phyloP scores from a whole-genome alignment of 1,139 yeast species.

The Arxiozyma slooffiae region DNA sequence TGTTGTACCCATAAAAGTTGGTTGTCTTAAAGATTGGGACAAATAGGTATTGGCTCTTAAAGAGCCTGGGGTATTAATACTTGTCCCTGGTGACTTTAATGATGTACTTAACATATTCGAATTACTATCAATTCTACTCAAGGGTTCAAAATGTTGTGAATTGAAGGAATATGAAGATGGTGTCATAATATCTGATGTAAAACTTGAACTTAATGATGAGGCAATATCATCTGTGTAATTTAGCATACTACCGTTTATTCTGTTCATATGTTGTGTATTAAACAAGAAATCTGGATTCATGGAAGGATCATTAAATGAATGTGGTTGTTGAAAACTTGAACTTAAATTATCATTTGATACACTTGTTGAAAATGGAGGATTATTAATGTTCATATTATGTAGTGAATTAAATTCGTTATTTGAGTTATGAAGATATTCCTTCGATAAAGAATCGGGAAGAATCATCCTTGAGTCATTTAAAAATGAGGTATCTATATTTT shows the following conservation, averaged over 20 bases:
- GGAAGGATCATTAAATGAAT: slow-evolving; percentile 3
- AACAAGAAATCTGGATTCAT: slow-evolving; percentile 10
- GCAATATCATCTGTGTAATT: slow-evolving; percentile 22
- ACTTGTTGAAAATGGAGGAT: slow-evolving; percentile 2
- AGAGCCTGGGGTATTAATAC: slow-evolving; percentile 21
- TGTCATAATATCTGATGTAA: slow-evolving; percentile 16
- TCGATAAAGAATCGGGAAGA: neutral
- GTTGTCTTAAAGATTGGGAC: slow-evolving; percentile 24
- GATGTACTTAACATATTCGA: neutral
- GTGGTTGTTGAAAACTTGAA: neutral
- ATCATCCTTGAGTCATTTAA: neutral
- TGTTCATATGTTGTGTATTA: slow-evolving; percentile 2
- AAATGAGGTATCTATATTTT: neutral
- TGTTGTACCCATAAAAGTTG: slow-evolving; percentile 13
- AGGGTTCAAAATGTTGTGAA: slow-evolving; percentile 14
- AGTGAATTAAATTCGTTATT: neutral
- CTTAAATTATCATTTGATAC: neutral
- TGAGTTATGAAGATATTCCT: neutral
- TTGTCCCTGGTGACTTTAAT: slow-evolving; percentile 3
- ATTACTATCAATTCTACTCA: neutral
- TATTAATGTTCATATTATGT: neutral
- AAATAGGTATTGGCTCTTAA: slow-evolving; percentile 23
- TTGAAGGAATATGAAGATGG: slow-evolving; percentile 23
- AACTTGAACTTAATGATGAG: slow-evolving; percentile 26
- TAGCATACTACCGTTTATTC: slow-evolving; percentile 16